phyloP scores from a whole-genome alignment of 768 basidiomycete species.

The Dentipellis fragilis region DNA sequence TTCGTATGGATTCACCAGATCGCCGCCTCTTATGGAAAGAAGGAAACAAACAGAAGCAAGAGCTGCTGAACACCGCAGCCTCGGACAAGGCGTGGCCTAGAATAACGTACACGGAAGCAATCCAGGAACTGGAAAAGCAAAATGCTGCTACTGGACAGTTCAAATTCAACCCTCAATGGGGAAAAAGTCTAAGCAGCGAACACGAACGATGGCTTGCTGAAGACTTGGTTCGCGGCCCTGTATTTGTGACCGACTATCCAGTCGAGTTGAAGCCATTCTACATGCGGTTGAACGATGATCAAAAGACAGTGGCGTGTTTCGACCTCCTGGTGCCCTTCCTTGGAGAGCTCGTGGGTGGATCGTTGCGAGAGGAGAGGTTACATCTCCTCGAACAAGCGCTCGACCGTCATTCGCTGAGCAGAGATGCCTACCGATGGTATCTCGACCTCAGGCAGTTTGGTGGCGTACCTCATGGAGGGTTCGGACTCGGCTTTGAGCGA shows the following conservation, averaged over 20 bases:
- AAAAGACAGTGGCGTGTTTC: conserved; percentile 80
- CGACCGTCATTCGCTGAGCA: conserved; percentile 33
- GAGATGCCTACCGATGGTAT: conserved; percentile 56
- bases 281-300: conserved; percentile 64
- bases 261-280: conserved; percentile 84
- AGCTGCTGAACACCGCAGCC: conserved; percentile 27
- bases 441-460: conserved; percentile 76
- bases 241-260: conserved; percentile 92
- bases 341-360: conserved; percentile 90
- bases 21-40: conserved; percentile 30
- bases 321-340: conserved; percentile 83
- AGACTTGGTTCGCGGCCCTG: conserved; percentile 53
- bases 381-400: conserved; percentile 44
- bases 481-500: conserved; percentile 93
- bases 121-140: conserved; percentile 40
- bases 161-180: conserved; percentile 53
- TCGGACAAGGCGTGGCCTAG: conserved; percentile 44
- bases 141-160: conserved; percentile 33
- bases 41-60: conserved; percentile 24
- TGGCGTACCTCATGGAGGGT: conserved; percentile 87
- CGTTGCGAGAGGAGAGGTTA: conserved; percentile 71
- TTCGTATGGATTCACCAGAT: conserved; percentile 22
- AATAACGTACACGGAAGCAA: conserved; percentile 72
- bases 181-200: conserved; percentile 69
- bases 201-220: conserved; percentile 90